Evolutionary conservation across 2,329 filamentous ascomycete species (phyloP).

Genomic region (Lasiodiplodia hormozganensis): DNA sequence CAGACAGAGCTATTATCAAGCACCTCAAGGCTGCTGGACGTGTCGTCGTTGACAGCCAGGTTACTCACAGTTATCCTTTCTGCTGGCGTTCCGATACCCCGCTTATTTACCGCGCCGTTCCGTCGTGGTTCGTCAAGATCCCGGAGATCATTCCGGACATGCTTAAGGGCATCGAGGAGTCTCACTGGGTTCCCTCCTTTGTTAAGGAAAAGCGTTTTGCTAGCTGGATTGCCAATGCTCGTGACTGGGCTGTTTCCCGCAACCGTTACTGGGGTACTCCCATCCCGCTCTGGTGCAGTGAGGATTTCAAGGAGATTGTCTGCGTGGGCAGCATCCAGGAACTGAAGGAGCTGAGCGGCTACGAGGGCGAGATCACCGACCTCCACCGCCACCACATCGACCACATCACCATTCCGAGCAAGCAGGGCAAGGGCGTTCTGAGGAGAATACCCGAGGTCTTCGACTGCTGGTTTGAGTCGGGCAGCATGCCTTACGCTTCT

Average conservation of each 20-base stretch:
- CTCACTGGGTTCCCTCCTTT: conserved; percentile 89
- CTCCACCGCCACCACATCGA: conserved; percentile 94
- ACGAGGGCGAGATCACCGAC: conserved; percentile 80
- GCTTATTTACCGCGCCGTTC: conserved; percentile 89
- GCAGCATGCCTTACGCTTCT: conserved; percentile 92
- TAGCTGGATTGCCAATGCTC: conserved; percentile 89
- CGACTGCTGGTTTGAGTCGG: conserved; percentile 97
- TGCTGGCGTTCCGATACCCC: conserved; percentile 95
- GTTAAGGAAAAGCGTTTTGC: conserved; percentile 92
- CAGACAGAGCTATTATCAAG: conserved; percentile 93
- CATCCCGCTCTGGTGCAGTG: conserved; percentile 89
- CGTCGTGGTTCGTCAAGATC: conserved; percentile 94
- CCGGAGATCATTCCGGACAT: conserved; percentile 83
- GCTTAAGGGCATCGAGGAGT: conserved; percentile 86
- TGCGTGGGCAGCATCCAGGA: conserved; percentile 87
- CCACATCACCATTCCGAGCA: conserved; percentile 90
- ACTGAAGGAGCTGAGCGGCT: conserved; percentile 85
- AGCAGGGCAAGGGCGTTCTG: conserved; percentile 83
- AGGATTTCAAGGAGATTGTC: conserved; percentile 84
- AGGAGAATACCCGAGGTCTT: conserved; percentile 87
- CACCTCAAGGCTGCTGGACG: conserved; percentile 78
- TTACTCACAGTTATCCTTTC: conserved; percentile 91
- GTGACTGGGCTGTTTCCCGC: conserved; percentile 93
- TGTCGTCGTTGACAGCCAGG: conserved; percentile 82
- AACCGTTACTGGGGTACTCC: conserved; percentile 97